These are phyloP conservation scores for Lablab purpureus DNA, from an alignment of 306 rosid genomes.

Conservation along the genomic window DNA sequence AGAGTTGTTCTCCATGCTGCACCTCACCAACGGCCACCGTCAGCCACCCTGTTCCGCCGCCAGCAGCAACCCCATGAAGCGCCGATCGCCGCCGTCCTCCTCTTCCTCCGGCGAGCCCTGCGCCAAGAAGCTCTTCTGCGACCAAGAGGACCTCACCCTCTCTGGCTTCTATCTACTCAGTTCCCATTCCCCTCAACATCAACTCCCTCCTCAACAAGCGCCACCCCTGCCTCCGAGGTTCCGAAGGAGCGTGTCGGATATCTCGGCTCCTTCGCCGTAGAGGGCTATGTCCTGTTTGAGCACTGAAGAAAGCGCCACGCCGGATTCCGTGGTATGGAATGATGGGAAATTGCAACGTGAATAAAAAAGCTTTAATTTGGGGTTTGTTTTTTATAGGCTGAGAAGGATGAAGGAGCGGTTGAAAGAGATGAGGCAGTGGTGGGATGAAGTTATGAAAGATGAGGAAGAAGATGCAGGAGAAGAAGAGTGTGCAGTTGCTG, in stretches of 20 bases:
- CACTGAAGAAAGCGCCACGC: conserved; percentile 30
- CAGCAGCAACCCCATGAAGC: conserved; percentile 49
- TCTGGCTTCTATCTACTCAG: conserved; percentile 51
- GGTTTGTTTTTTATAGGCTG: conserved; percentile 36
- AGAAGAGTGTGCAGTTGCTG: conserved; percentile 12
- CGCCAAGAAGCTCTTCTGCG: conserved; percentile 46
- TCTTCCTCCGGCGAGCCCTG: conserved; percentile 24
- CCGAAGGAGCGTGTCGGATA: conserved; percentile 31
- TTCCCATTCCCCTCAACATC: conserved; percentile 40
- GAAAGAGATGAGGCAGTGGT: conserved; percentile 63
- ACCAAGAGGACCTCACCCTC: conserved; percentile 25
- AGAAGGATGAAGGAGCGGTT: conserved; percentile 53
- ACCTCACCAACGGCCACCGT: conserved; percentile 32
- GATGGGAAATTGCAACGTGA: background rate
- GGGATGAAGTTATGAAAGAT: conserved; percentile 52
- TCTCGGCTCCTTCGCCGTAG: conserved; percentile 21
- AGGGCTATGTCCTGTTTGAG: too few relatives aligned
- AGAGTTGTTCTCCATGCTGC: conserved; percentile 39
- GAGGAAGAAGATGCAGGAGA: conserved; percentile 44
- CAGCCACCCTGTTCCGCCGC: conserved; percentile 16
- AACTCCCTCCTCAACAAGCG: background rate
- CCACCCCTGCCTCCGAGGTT: conserved; percentile 33
- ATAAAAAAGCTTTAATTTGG: background rate
- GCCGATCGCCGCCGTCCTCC: background rate
- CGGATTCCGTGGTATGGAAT: conserved; percentile 51